These are phyloP conservation scores for Cenchrus americanus DNA, from an alignment of 176 grass and related monocot species.

Conservation along the genomic window DNA sequence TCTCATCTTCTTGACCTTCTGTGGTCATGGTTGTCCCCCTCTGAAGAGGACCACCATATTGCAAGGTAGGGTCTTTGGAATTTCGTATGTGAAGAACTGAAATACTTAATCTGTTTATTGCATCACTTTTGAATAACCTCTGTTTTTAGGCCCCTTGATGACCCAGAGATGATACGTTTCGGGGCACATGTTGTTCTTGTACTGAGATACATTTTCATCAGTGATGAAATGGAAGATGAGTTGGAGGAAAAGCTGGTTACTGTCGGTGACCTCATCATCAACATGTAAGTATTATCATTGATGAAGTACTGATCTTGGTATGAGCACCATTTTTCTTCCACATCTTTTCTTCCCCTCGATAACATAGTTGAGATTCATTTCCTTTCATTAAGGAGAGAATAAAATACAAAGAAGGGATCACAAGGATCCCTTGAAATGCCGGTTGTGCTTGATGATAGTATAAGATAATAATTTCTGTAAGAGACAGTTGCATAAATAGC, in stretches of 20 bases:
- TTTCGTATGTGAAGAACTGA: conserved; percentile 28
- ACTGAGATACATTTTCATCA: conserved; percentile 76
- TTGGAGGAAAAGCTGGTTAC: conserved; percentile 79
- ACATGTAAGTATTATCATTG: conserved; percentile 66
- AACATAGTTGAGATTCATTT: no score
- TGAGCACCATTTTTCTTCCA: background rate
- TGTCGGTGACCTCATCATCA: conserved; percentile 89
- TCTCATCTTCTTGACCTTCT: conserved; percentile 85
- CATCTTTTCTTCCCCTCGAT: background rate
- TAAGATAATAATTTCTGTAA: background rate
- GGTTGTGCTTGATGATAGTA: background rate
- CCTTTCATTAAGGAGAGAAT: no score
- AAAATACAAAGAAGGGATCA: no score
- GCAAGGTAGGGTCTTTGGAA: conserved; percentile 45
- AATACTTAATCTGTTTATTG: conserved; percentile 1
- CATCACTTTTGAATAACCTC: conserved; percentile 25
- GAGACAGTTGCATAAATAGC: background rate
- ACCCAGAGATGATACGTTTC: conserved; percentile 89
- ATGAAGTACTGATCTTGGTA: background rate
- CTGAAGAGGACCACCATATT: conserved; percentile 71
- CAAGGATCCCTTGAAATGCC: background rate
- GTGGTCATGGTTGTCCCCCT: conserved; percentile 87
- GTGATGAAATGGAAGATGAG: conserved; percentile 76
- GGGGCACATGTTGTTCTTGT: conserved; percentile 94
- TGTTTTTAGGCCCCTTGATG: conserved; percentile 63